Evolutionary conservation across 768 basidiomycete genomes (phyloP).

Genomic region (Pleurotus giganteus): DNA sequence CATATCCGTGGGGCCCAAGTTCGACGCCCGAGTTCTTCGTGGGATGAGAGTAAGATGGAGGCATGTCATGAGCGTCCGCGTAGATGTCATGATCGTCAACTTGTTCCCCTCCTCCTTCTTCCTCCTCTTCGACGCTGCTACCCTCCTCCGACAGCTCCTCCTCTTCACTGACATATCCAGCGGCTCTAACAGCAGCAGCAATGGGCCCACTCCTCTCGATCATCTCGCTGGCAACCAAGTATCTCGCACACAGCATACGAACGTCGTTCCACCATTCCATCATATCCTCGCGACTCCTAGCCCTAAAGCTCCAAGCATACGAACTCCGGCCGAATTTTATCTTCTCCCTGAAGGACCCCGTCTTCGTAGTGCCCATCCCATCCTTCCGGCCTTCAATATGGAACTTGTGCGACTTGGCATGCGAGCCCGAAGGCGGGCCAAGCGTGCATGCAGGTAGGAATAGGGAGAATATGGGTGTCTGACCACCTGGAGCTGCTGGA

Average conservation of each 20-base stretch:
- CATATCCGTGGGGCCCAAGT: constrained; percentile 53
- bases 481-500: constrained; percentile 46
- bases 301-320: constrained; percentile 87
- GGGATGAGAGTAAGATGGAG: constrained; percentile 61
- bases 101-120: constrained; percentile 49
- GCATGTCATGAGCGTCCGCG: constrained; percentile 37
- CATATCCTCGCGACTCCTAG: constrained; percentile 91
- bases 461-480: constrained; percentile 73
- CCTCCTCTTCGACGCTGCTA: constrained; percentile 57
- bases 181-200: constrained; percentile 86
- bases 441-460: constrained; percentile 96
- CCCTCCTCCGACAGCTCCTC: constrained; percentile 60
- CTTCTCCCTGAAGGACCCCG: constrained; percentile 46
- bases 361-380: constrained; percentile 65
- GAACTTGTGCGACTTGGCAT: constrained; percentile 87
- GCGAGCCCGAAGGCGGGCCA: constrained; percentile 76
- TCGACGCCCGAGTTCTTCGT: constrained; percentile 39
- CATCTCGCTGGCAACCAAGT: constrained; percentile 90
- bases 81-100: constrained; percentile 46
- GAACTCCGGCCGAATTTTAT: constrained; percentile 32
- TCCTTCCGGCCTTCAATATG: constrained; percentile 93
- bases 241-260: constrained; percentile 88
- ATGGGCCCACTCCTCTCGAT: constrained; percentile 93
- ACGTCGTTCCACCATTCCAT: constrained; percentile 99
- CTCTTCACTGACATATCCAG: constrained; percentile 86